Conservation (phyloP, 345 rosid genomes). For the Lepidium didymum region DNA sequence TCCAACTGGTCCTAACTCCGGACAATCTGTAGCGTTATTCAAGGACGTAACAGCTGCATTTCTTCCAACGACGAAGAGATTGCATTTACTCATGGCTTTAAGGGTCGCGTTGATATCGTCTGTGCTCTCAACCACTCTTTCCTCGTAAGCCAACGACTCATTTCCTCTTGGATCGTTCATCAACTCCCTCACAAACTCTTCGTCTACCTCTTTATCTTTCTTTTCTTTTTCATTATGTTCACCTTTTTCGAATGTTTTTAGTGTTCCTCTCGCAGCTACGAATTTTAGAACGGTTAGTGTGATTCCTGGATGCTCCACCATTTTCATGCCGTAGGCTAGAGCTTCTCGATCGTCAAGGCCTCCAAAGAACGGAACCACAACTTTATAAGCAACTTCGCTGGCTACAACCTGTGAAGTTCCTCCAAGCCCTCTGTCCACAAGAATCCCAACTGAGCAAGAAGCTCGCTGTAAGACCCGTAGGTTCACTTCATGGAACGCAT, state of each 20-base stretch:
- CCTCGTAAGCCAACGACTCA: slow-evolving; percentile 30
- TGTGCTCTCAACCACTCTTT: slow-evolving; percentile 29
- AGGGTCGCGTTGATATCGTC: slow-evolving; percentile 27
- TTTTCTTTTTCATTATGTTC: slow-evolving; percentile 13
- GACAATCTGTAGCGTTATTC: slow-evolving; percentile 29
- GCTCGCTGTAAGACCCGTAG: slow-evolving; percentile 39
- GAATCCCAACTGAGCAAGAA: slow-evolving; percentile 69
- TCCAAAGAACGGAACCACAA: slow-evolving; percentile 54
- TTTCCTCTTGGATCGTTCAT: slow-evolving; percentile 16
- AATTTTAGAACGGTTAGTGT: slow-evolving; percentile 35
- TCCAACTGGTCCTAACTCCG: slow-evolving; percentile 48
- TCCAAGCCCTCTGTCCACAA: slow-evolving; percentile 73
- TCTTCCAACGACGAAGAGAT: slow-evolving; percentile 43
- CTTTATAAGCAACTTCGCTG: slow-evolving; percentile 46
- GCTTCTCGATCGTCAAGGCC: slow-evolving; percentile 58
- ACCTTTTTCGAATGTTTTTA: slow-evolving; percentile 11
- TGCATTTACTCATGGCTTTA: slow-evolving; percentile 31
- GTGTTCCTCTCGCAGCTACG: slow-evolving; percentile 12
- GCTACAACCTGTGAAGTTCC: slow-evolving; percentile 56
- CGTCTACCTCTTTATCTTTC: slow-evolving; percentile 18
- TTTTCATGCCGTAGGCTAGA: slow-evolving; percentile 40
- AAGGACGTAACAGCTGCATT: slow-evolving; percentile 24
- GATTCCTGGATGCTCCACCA: slow-evolving; percentile 63
- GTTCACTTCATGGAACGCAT: slow-evolving; percentile 41
- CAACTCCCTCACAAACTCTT: slow-evolving; percentile 23